These are phyloP conservation scores for Nidularia pulvinata DNA, from an alignment of 768 basidiomycete genomes.

Conservation along the genomic window DNA sequence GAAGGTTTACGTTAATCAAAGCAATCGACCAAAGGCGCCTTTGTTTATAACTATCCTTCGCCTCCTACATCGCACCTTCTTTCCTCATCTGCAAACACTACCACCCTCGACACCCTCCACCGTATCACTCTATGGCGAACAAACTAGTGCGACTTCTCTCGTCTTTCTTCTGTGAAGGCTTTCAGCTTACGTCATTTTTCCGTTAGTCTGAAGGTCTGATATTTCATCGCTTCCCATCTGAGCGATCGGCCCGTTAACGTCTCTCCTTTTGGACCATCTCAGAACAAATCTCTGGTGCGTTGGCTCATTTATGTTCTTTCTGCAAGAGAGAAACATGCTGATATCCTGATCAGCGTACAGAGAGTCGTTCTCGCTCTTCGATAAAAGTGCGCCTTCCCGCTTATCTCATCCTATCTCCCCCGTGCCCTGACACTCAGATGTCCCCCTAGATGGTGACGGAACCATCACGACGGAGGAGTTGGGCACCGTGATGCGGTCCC, in stretches of 20 bases:
- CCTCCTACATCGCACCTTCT: background rate
- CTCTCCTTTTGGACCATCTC: background rate
- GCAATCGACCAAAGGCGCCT: too few species aligned
- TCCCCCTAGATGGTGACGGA: constrained; percentile 76
- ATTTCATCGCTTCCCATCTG: background rate
- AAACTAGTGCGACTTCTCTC: background rate
- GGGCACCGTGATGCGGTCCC: constrained; percentile 88
- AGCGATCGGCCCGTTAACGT: background rate
- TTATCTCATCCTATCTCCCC: background rate
- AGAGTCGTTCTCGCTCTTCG: constrained; percentile 89
- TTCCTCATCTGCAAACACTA: background rate
- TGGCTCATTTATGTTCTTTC: background rate
- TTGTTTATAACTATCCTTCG: background rate
- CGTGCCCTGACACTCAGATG: background rate
- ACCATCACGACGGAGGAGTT: constrained; percentile 89
- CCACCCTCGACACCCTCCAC: background rate
- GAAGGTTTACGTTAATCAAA: too few species aligned
- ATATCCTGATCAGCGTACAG: constrained; percentile 63
- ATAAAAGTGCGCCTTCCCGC: constrained; percentile 58
- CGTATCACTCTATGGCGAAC: background rate
- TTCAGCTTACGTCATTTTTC: background rate
- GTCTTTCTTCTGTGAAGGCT: background rate
- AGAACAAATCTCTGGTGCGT: constrained; percentile 82
- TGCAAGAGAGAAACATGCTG: background rate
- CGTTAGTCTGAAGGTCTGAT: background rate